Evolutionary conservation across 495 filamentous ascomycete genomes (phyloP).

Genomic region (Parmelia sp.): DNA sequence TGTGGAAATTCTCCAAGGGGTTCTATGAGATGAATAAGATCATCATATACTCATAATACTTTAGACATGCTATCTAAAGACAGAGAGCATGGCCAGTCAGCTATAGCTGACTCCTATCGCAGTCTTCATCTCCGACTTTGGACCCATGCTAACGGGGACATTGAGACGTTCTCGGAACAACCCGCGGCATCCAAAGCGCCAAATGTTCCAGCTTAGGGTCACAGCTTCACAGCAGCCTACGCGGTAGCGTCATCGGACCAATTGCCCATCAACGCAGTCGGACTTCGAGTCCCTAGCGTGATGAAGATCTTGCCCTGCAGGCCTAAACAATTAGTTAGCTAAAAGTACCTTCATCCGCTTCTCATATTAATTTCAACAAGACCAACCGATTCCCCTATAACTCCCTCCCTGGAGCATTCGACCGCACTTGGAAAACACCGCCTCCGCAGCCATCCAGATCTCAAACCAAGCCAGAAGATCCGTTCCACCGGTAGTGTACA

Average conservation of each 20-base stretch:
- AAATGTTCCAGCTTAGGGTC: neutral
- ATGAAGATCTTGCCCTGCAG: conserved; percentile 10
- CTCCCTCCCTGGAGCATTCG: neutral
- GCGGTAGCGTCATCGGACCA: neutral
- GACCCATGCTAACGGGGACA: too few species aligned
- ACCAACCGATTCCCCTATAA: conserved; percentile 21
- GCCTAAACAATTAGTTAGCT: conserved; percentile 38
- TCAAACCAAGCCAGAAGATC: conserved; percentile 7
- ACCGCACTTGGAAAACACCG: neutral
- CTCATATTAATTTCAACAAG: conserved; percentile 25
- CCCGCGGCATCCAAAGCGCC: too few species aligned
- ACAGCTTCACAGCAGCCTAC: neutral
- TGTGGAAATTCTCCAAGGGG: too few species aligned
- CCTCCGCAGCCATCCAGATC: conserved; percentile 11
- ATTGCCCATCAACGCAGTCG: neutral
- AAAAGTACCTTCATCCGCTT: neutral
- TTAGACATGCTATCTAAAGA: too few species aligned
- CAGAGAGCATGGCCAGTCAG: too few species aligned
- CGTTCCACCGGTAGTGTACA: neutral
- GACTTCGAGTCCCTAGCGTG: neutral
- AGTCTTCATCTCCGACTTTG: too few species aligned
- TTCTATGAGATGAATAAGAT: too few species aligned
- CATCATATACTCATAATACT: too few species aligned
- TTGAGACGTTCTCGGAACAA: too few species aligned
- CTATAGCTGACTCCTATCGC: too few species aligned